Conservation (phyloP, 352 stramenopile genomes). For the Phytophthora constricta region DNA sequence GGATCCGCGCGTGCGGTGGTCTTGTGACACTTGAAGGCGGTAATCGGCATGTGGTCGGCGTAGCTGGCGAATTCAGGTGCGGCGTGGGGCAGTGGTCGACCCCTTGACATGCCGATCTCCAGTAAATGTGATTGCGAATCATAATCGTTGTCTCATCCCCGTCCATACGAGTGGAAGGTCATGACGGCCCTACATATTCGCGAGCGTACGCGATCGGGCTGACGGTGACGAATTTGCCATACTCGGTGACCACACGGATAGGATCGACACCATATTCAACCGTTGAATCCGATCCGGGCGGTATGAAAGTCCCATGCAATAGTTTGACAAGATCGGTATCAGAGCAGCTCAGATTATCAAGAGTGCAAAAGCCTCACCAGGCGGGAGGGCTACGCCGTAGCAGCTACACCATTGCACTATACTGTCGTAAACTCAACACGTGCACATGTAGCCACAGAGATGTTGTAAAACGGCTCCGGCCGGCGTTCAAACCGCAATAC, state of each 20-base stretch:
- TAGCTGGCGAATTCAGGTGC: neutral
- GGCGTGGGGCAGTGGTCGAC: neutral
- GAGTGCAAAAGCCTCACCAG: neutral
- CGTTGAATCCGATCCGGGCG: neutral
- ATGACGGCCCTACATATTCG: neutral
- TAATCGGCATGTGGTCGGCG: neutral
- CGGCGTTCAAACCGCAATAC: neutral
- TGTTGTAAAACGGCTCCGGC: neutral
- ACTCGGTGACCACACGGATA: neutral
- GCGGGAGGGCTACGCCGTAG: neutral
- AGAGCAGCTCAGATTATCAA: neutral
- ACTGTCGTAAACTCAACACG: neutral
- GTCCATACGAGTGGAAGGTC: neutral
- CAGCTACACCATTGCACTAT: neutral
- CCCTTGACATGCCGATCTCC: neutral
- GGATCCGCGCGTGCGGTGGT: too few species aligned
- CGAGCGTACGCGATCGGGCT: neutral
- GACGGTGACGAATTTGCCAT: neutral
- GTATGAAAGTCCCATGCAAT: neutral
- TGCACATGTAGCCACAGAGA: neutral
- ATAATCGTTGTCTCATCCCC: neutral
- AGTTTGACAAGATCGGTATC: too few species aligned
- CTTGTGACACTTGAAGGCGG: neutral
- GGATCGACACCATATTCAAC: neutral
- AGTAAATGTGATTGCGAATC: neutral